Evolutionary conservation across 306 rosid genomes (phyloP), one percentile per base, ranked within the genome.

Genomic region (Prunus mongolica): DNA sequence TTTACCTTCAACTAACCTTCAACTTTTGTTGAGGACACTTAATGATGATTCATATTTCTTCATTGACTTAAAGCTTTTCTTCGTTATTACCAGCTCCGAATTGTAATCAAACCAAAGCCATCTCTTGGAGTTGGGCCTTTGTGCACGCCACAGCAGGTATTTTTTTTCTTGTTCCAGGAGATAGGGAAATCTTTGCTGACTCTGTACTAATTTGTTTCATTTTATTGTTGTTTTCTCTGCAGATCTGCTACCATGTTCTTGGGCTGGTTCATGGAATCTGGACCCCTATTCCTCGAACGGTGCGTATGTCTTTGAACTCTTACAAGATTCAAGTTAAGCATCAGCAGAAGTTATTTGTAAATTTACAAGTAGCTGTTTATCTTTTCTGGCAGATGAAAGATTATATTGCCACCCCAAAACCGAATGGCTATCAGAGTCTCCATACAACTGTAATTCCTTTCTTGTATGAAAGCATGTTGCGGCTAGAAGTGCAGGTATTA

Each of bases 221-320:
- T 71, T 72, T 73, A 76, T 82, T 57, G 71, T 84, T 74, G 25
- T 63, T 73, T 73, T 79, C 64, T 81, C 16, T 89, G 84, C 90
- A 92, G 99, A 89, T 96, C 78, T 92, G 97, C 91, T 96, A 96
- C 80, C 97, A 96, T 88, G 91, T 92, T 79, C 88, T 96, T 76
- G 99, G 99, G 69, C 77, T 92, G 84, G 88, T 96, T 54, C 98
- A 96, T 83, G 97, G 93, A 83, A 83, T 96, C 78, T 96, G 99
- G 99, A 96, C 93, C 69, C 99, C 99, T 62, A 83, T 92, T 86
- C 99, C 99, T 84, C 89, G 98, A 88, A 85, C 97, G 81, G 99
- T 96, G 87, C 55, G 97, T 89, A 27, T 76, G 50, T 68, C 68
- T 54, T 72, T 4, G 2, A 16, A 89, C 72, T 77, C 81, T 79